phyloP scores from a whole-genome alignment of 2,329 filamentous ascomycete genomes.

The Diaporthe longicolla region DNA sequence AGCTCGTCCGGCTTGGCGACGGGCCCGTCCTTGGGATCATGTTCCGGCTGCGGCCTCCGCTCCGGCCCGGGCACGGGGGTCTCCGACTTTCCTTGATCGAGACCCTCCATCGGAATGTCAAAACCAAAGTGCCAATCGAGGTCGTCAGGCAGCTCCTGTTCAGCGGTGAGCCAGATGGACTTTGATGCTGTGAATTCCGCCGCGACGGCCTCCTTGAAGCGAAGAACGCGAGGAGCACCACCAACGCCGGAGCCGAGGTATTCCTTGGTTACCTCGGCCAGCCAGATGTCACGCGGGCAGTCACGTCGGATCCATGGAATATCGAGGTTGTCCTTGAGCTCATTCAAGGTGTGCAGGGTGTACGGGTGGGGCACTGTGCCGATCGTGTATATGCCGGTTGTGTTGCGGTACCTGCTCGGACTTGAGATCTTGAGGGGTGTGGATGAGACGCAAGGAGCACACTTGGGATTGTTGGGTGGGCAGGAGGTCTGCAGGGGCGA shows the following conservation, averaged over 20 bases:
- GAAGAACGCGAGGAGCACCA: conserved; percentile 75
- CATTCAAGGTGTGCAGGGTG: conserved; percentile 79
- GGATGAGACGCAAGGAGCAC: conserved; percentile 79
- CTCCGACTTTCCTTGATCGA: conserved; percentile 67
- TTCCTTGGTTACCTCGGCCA: conserved; percentile 78
- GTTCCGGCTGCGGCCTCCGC: conserved; percentile 65
- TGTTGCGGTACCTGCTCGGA: conserved; percentile 78
- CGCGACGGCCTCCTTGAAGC: conserved; percentile 86
- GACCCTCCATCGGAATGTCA: conserved; percentile 73
- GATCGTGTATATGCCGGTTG: conserved; percentile 81
- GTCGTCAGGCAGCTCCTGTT: conserved; percentile 74
- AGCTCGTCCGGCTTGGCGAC: conserved; percentile 67
- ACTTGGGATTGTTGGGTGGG: conserved; percentile 83
- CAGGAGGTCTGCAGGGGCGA: conserved; percentile 83
- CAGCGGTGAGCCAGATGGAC: conserved; percentile 86
- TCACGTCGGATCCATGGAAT: conserved; percentile 76
- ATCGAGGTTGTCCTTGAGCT: conserved; percentile 72
- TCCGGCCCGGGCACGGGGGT: conserved; percentile 72
- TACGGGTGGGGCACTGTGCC: conserved; percentile 93
- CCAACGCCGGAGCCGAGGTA: conserved; percentile 75
- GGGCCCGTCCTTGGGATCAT: conserved; percentile 63
- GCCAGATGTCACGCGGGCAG: conserved; percentile 83
- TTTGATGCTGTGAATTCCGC: conserved; percentile 73
- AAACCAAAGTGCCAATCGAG: conserved; percentile 95
- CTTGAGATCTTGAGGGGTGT: conserved; percentile 77